Base-by-base conservation (phyloP, 768 basidiomycete genomes). In the Phanerochaete carnosa region DNA sequence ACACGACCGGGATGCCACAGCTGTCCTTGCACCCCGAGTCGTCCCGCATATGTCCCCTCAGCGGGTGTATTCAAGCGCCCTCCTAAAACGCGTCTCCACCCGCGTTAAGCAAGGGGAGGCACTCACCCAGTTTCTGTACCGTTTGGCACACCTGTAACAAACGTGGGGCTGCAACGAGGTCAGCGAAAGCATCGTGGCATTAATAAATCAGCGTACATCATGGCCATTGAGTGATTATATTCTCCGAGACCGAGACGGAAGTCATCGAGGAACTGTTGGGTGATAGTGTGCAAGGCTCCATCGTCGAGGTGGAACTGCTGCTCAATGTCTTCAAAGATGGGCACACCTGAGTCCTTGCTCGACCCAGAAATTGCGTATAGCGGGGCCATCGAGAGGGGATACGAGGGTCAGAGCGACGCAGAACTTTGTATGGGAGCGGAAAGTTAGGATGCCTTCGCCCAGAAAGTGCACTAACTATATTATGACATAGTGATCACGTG, bases 81-180 rank as follows among this genome's bases (percentile, higher is more conserved):
- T n/a, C 4, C 28, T 28, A 19, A 23, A 22, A 45, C 46, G 43
- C 56, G 45, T 57, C 56, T 45, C 45, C 16, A 16, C 4, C 9
- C 37, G 43, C 32, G 25, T 2, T n/a, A 45, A 26, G 43, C 56
- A 49, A 57, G 32, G 43, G 49, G 53, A 53, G 11, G 50, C 39
- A 66, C 68, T 69, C 74, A 94, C 94, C 97, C 97, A 60, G 85
- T 90, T 75, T 99, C 97, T 53, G 88, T 85, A 49, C 97, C 97
- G 73, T 97, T 83, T 47, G 97, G 97, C 26, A 97, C 93, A 54
- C 89, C 89, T n/a, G 91, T 94, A 45, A 98, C 93, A 75, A 93
- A 99, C 11, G 94, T 91, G 6, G 97, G 97, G 65, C 93, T 95
- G 66, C 26, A 58, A 28, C 55, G 51, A 22, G 53, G 26, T 9